Conservation (phyloP, 345 rosid species). For the Acer saccharum region DNA sequence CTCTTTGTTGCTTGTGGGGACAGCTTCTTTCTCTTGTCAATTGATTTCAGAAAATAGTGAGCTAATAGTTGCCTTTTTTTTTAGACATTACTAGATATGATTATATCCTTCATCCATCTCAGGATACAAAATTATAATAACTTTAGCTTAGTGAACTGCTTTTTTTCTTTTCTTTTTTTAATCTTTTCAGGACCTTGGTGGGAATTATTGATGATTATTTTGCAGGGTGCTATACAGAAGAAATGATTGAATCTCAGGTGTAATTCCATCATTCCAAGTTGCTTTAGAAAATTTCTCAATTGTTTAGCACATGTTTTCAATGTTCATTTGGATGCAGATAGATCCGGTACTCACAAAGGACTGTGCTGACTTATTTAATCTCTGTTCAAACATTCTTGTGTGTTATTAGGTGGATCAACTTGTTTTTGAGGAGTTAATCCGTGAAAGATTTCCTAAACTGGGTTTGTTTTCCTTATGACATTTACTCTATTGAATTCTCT, state of each 20-base stretch:
- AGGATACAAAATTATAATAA: conserved; percentile 7
- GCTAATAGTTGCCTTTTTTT: not conserved
- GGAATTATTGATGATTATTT: conserved; percentile 93
- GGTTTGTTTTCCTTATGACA: conserved; percentile 61
- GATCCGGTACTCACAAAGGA: not conserved
- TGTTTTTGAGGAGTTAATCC: conserved; percentile 90
- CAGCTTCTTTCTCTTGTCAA: not conserved
- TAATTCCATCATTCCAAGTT: conserved; percentile 12
- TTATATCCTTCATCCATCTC: not conserved
- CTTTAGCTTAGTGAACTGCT: conserved; percentile 18
- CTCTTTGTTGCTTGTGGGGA: not conserved
- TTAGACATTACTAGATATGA: conserved; percentile 1
- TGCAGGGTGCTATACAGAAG: conserved; percentile 87
- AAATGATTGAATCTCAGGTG: conserved; percentile 98
- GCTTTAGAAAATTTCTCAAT: conserved; percentile 15
- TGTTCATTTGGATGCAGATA: conserved; percentile 16
- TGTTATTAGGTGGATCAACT: conserved; percentile 89
- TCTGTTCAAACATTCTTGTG: conserved; percentile 7
- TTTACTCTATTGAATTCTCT: conserved; percentile 10
- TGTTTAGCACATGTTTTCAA: conserved; percentile 12
- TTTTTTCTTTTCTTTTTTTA: conserved; percentile 16
- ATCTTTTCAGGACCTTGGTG: conserved; percentile 73
- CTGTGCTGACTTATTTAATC: not conserved
- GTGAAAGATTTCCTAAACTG: conserved; percentile 91
- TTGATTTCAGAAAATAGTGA: conserved; percentile 1